A percentile compares a stretch with the other conserved stretches of the same genome.
Evolutionary conservation across 2,329 filamentous ascomycete species (phyloP).

Genomic region (Aspergillus sp.): DNA sequence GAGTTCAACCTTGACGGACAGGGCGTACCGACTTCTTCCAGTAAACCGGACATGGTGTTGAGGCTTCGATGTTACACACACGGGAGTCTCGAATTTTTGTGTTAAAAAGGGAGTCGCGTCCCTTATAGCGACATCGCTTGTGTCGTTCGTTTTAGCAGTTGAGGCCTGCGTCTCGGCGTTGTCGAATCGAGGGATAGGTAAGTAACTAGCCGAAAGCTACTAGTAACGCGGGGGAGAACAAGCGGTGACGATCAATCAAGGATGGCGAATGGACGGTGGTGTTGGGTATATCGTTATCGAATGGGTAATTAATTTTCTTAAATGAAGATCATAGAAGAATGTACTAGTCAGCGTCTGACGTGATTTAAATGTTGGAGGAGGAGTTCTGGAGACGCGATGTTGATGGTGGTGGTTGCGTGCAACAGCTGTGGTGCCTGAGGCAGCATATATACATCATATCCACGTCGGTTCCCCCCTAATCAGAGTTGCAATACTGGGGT

Average conservation of each 20-base stretch:
- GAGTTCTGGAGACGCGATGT: constrained; percentile 18
- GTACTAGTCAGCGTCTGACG: neutral
- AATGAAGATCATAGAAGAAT: neutral
- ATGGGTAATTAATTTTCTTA: neutral
- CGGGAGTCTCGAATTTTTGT: neutral
- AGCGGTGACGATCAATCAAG: constrained; percentile 1
- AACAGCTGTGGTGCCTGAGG: constrained; percentile 13
- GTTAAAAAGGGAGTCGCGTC: neutral
- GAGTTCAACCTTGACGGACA: constrained; percentile 27
- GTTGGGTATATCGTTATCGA: neutral
- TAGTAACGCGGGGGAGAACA: constrained; percentile 8
- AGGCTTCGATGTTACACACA: neutral
- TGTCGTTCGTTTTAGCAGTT: neutral
- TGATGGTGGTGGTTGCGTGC: constrained; percentile 18
- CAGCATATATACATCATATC: neutral
- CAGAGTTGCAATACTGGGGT: no score
- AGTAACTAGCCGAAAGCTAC: constrained; percentile 3
- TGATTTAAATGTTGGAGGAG: constrained; percentile 2
- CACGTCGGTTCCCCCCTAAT: neutral
- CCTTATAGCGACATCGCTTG: neutral
- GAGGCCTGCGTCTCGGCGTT: neutral
- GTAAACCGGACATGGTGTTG: constrained; percentile 22
- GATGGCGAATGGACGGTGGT: neutral
- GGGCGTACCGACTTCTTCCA: constrained; percentile 30
- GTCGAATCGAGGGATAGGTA: constrained; percentile 10